Conservation (phyloP, 2,329 filamentous ascomycete genomes). For the Aureobasidium leucospermi region DNA sequence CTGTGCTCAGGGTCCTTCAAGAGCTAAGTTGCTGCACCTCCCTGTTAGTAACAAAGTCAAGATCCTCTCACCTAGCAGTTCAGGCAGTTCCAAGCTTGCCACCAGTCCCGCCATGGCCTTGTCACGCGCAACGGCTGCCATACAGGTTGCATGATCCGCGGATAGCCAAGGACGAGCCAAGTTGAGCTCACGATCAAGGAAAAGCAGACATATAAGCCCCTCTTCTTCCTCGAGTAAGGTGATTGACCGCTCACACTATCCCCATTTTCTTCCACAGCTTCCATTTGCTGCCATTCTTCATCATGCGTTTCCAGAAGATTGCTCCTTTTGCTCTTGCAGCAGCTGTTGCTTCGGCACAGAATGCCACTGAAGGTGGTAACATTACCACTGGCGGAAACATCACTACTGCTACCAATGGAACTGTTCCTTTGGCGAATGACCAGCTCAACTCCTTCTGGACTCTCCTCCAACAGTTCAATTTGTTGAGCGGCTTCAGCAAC, state of each 20-base stretch:
- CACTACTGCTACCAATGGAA: background rate
- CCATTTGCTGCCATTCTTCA: background rate
- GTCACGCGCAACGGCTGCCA: conserved; percentile 6
- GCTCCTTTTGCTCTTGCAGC: conserved; percentile 8
- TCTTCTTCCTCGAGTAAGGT: background rate
- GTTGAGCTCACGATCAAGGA: background rate
- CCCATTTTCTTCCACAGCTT: background rate
- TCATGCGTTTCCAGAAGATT: conserved; percentile 11
- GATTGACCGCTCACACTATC: background rate
- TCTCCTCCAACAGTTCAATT: background rate
- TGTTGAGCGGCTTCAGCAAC: conserved; percentile 8
- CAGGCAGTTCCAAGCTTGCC: background rate
- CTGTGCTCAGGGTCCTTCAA: background rate
- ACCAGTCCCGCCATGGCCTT: background rate
- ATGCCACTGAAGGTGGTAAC: conserved; percentile 7
- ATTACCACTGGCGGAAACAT: conserved; percentile 5
- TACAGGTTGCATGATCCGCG: conserved; percentile 6
- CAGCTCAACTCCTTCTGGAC: conserved; percentile 11
- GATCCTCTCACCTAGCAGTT: background rate
- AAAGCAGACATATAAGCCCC: conserved; percentile 8
- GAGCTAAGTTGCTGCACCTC: background rate
- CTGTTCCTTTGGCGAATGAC: background rate
- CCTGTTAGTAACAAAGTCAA: background rate
- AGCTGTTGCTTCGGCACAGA: conserved; percentile 10
- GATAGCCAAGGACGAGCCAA: conserved; percentile 8